Evolutionary conservation across 345 rosid genomes (phyloP), one percentile per base, ranked within the genome.

Genomic region (Rhizophora apiculata): DNA sequence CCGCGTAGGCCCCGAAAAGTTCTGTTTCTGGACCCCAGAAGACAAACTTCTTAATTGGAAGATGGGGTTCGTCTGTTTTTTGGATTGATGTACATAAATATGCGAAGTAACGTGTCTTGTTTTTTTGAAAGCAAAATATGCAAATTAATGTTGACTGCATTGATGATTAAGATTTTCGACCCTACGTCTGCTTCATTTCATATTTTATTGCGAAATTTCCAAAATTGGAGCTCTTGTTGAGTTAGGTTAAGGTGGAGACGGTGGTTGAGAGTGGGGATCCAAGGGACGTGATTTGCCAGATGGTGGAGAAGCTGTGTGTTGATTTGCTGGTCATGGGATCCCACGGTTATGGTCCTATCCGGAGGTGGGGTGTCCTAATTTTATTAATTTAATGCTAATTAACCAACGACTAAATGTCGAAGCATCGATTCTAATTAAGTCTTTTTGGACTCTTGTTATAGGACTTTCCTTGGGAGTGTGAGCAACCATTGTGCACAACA

Each of bases 401-500:
- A 1, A 15, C 9, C 5, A 16, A 27, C 3, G 10, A 2, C 59
- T 11, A 10, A 9, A 34, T 37, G 8, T 18, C 3, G 8, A 15
- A 24, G 5, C 49, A 11, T 15, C 2, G 3, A 43, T 66, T 4
- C 22, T 53, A 18, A 18, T 66, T 2, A 8, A 8, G 49, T 51
- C 21, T 63, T 3, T 4, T 26, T 58, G 39, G 19, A 11, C 49
- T 43, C 49, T 43, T 3, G 49, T 59, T 55, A 51, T 72, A 86
- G 89, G 84, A 76, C 86, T 6, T 78, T 84, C 11, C 75, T 88
- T 64, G 90, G 90, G 55, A 88, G 93, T 36, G 93, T 86, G 36
- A 88, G 90, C 87, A 84, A 75, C 29, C 88, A 88, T 53, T 88
- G 93, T 63, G 86, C 85, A 43, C 93, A 84, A 60, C 68, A 83